Percentiles rank a stretch among this genome's conserved stretches.
Conservation (phyloP, 805 yeast species). For the Sugiyamaella floridensis region DNA sequence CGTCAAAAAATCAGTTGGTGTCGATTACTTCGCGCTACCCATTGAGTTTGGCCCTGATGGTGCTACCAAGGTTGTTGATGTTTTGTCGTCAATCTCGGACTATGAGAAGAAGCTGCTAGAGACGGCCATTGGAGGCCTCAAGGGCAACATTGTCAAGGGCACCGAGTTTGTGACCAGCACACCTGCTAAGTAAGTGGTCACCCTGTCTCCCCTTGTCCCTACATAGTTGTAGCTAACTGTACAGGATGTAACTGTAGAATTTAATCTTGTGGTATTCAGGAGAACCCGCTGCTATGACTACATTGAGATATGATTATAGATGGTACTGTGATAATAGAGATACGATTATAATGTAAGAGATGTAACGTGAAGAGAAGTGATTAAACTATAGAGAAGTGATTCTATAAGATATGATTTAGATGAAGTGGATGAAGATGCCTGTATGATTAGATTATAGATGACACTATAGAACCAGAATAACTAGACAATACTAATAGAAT, state of each 20-base stretch:
- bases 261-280: background rate
- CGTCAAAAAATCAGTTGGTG: slow-evolving; percentile 62
- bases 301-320: background rate
- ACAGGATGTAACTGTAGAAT: background rate
- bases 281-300: background rate
- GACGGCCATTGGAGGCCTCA: slow-evolving; percentile 81
- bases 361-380: too few relatives aligned
- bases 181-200: slow-evolving; percentile 24
- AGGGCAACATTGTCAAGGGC: slow-evolving; percentile 92
- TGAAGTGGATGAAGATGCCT: too few relatives aligned
- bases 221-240: background rate
- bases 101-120: slow-evolving; percentile 81
- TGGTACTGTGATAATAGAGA: background rate
- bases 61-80: slow-evolving; percentile 53
- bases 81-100: slow-evolving; percentile 60
- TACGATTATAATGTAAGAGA: too few relatives aligned
- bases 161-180: slow-evolving; percentile 56
- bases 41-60: slow-evolving; percentile 69
- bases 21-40: slow-evolving; percentile 70
- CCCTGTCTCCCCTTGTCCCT: background rate
- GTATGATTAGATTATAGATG: too few relatives aligned
- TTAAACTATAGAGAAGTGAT: too few relatives aligned
- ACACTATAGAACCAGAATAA: too few relatives aligned
- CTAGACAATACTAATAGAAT: too few relatives aligned
- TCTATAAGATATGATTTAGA: too few relatives aligned